Percentiles rank a stretch among this genome's conserved stretches.
These are phyloP conservation scores for Fusarium avenaceum DNA, from an alignment of 2,329 filamentous ascomycete species.

Conservation along the genomic window DNA sequence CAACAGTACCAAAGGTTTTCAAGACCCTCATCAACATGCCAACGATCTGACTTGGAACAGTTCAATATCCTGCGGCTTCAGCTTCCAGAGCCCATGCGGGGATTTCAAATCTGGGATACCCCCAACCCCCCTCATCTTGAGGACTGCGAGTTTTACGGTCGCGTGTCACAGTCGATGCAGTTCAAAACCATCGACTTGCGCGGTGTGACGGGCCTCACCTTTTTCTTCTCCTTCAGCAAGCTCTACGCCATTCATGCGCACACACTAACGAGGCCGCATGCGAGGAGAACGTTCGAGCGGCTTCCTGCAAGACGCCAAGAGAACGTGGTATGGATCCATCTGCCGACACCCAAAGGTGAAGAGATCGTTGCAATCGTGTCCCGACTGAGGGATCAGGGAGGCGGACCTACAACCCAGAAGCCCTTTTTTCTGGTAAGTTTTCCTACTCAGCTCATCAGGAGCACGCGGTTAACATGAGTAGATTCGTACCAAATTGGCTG, in stretches of 20 bases:
- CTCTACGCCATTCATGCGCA: slow-evolving; percentile 27
- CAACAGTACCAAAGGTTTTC: slow-evolving; percentile 6
- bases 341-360: slow-evolving; percentile 16
- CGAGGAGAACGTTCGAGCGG: neutral
- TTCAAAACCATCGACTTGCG: slow-evolving; percentile 20
- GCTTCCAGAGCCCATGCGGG: neutral
- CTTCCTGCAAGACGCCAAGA: neutral
- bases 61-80: slow-evolving; percentile 11
- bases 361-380: slow-evolving; percentile 12
- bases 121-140: slow-evolving; percentile 14
- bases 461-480: neutral
- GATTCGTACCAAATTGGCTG: slow-evolving; percentile 25
- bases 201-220: slow-evolving; percentile 22
- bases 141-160: slow-evolving; percentile 18
- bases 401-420: slow-evolving; percentile 10
- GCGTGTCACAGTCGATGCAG: slow-evolving; percentile 15
- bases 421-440: slow-evolving; percentile 15
- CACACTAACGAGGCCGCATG: neutral
- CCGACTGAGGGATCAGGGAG: slow-evolving; percentile 6
- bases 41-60: slow-evolving; percentile 3
- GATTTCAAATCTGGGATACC: slow-evolving; percentile 26
- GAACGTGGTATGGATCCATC: neutral
- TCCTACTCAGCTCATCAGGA: rapidly evolving
- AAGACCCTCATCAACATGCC: too few species aligned
- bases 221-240: slow-evolving; percentile 26